A percentile compares a stretch with the other conserved stretches of the same genome.
phyloP scores from a whole-genome alignment of 306 rosid species.

The Dalbergia cochinchinensis region DNA sequence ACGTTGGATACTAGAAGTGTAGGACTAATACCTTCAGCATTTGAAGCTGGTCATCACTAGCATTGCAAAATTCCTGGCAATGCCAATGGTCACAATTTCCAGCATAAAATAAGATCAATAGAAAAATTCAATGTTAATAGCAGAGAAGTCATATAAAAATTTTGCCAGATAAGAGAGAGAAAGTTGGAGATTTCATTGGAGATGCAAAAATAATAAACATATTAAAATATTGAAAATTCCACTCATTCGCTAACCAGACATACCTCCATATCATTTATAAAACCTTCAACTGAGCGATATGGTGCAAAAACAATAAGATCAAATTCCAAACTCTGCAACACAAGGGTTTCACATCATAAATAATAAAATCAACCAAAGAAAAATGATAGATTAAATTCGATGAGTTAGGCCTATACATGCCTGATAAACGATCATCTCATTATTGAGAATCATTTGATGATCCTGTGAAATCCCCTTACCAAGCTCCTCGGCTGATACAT shows the following conservation, averaged over 20 bases:
- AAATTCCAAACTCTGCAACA: slow-evolving; percentile 85
- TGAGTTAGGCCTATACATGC: slow-evolving; percentile 75
- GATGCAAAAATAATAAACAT: slow-evolving; percentile 6
- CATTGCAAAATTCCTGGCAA: slow-evolving; percentile 72
- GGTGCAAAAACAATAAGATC: slow-evolving; percentile 97
- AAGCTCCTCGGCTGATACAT: slow-evolving; percentile 99
- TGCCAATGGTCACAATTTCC: slow-evolving; percentile 32
- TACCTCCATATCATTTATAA: slow-evolving; percentile 81
- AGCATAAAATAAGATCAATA: slow-evolving; percentile 35
- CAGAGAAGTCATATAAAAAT: slow-evolving; percentile 22
- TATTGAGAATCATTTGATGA: slow-evolving; percentile 98
- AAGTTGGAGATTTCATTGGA: slow-evolving; percentile 24
- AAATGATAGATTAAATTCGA: slow-evolving; percentile 36
- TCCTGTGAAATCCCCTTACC: slow-evolving; percentile 99
- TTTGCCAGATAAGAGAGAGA: slow-evolving; percentile 16
- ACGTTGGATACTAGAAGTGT: slow-evolving; percentile 17
- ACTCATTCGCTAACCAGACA: slow-evolving; percentile 31
- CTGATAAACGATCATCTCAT: slow-evolving; percentile 99
- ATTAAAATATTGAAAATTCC: slow-evolving; percentile 12
- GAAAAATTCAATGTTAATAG: neutral
- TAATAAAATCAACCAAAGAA: neutral
- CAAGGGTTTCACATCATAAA: slow-evolving; percentile 33
- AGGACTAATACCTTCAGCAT: slow-evolving; percentile 65
- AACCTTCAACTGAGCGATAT: slow-evolving; percentile 85
- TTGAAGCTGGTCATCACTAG: slow-evolving; percentile 65